These are phyloP conservation scores for Neurospora sp. DNA, from an alignment of 495 filamentous ascomycete species.

Conservation along the genomic window DNA sequence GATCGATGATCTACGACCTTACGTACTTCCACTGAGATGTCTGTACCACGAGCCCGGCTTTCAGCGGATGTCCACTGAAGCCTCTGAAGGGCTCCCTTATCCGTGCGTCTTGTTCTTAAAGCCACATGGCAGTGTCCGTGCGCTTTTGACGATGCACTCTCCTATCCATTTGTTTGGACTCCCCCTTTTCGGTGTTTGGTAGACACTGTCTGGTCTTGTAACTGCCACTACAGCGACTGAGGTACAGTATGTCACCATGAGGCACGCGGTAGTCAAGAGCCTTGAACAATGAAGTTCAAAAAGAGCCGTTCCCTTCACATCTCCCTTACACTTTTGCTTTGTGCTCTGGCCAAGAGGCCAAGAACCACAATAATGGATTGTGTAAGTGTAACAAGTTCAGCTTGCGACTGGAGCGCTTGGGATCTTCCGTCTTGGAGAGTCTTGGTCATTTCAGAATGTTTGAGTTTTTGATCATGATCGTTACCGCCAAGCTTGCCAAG, in stretches of 20 bases:
- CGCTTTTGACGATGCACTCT: not conserved
- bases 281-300: not conserved
- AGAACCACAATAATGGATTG: not conserved
- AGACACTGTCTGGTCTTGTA: not conserved
- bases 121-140: not conserved
- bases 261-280: not conserved
- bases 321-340: not conserved
- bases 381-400: not conserved
- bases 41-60: not conserved
- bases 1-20: not conserved
- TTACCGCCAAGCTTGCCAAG: not conserved
- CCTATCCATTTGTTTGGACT: not conserved
- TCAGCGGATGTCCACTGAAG: not conserved
- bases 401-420: not conserved
- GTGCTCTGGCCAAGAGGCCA: not conserved
- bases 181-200: not conserved
- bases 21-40: not conserved
- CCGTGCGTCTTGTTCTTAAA: not conserved
- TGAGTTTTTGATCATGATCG: not conserved
- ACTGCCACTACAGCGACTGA: not conserved
- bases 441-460: not conserved
- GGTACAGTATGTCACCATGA: not conserved
- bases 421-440: not conserved
- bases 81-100: not conserved
- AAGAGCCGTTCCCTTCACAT: not conserved